Conservation (phyloP, 164 flowering plant species). For the Berberis thunbergii region DNA sequence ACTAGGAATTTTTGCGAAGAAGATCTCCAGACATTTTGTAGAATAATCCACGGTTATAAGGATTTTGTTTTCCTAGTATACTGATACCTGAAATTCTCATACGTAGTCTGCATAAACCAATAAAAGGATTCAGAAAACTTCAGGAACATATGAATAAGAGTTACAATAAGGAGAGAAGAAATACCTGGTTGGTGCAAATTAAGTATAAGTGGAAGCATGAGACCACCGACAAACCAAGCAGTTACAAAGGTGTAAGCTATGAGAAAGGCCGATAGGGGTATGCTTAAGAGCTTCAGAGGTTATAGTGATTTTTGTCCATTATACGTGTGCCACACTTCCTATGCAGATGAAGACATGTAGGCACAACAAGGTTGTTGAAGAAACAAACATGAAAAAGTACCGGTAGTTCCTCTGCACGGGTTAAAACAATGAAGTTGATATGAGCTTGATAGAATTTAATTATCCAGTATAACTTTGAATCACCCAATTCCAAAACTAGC, state of each 20-base stretch:
- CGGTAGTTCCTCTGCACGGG: constrained; percentile 60
- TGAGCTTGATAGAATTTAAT: too few relatives aligned
- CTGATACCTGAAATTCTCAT: constrained; percentile 67
- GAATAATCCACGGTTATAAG: constrained; percentile 41
- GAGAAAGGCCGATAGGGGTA: constrained; percentile 50
- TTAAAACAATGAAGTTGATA: neutral
- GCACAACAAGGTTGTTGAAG: constrained; percentile 56
- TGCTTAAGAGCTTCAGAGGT: constrained; percentile 39
- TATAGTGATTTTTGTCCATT: constrained; percentile 24
- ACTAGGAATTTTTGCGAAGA: constrained; percentile 46
- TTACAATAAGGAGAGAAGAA: neutral
- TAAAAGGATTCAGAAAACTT: neutral
- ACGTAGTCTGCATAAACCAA: constrained; percentile 62
- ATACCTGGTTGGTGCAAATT: constrained; percentile 63
- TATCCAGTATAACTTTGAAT: too few relatives aligned
- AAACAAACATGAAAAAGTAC: constrained; percentile 73
- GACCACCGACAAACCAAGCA: constrained; percentile 84
- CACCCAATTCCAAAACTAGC: too few relatives aligned
- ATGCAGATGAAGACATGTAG: constrained; percentile 61
- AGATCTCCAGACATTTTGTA: constrained; percentile 41
- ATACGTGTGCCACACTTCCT: constrained; percentile 39
- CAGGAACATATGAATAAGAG: neutral
- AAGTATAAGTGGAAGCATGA: constrained; percentile 62
- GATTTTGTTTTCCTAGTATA: constrained; percentile 60
- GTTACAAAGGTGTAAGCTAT: constrained; percentile 52